These are phyloP conservation scores for Zostera marina DNA, from an alignment of 116 monocot species.

Conservation along the genomic window DNA sequence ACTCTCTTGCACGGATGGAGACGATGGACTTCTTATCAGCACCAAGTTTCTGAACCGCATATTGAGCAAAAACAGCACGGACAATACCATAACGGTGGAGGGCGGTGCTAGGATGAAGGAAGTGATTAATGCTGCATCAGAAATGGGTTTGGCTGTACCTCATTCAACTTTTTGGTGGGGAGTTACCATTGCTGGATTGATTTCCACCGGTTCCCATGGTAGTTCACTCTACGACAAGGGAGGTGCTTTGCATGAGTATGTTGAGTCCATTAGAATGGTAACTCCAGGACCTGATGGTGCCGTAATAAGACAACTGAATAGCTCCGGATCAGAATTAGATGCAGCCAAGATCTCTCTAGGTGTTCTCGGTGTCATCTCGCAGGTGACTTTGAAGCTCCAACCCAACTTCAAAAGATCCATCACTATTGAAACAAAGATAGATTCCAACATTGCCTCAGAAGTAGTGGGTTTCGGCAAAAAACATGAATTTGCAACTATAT, in stretches of 20 bases:
- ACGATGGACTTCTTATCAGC: conserved; percentile 37
- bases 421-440: conserved; percentile 8
- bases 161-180: conserved; percentile 49
- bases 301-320: conserved; percentile 11
- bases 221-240: conserved; percentile 46
- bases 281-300: conserved; percentile 34
- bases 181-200: conserved; percentile 36
- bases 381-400: conserved; percentile 23
- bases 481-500: conserved; percentile 6
- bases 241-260: conserved; percentile 48
- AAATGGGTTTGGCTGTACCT: conserved; percentile 31
- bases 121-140: conserved; percentile 26
- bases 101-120: conserved; percentile 28
- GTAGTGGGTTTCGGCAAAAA: background rate
- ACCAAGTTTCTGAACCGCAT: conserved; percentile 22
- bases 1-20: conserved; percentile 37
- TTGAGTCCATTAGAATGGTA: conserved; percentile 27
- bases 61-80: conserved; percentile 11
- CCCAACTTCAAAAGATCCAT: conserved; percentile 56
- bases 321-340: conserved; percentile 14
- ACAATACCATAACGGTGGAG: conserved; percentile 25
- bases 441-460: conserved; percentile 5
- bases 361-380: conserved; percentile 47
- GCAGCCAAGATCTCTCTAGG: conserved; percentile 47
- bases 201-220: conserved; percentile 49